phyloP scores from a whole-genome alignment of 2,329 filamentous ascomycete genomes.

The Paraphaeosphaeria sporulosa region DNA sequence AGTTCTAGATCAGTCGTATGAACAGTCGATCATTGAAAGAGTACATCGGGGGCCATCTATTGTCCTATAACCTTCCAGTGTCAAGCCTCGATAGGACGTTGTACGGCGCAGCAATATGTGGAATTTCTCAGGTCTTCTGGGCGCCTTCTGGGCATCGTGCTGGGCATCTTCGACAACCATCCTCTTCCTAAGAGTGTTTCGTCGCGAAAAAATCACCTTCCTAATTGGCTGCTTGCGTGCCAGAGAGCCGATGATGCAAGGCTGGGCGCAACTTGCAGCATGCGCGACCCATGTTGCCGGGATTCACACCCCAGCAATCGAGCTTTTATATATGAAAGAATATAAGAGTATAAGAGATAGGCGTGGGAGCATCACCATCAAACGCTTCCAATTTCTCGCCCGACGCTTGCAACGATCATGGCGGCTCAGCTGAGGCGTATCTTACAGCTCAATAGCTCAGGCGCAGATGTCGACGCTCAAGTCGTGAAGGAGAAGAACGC shows the following conservation, averaged over 20 bases:
- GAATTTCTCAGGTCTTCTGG: neutral
- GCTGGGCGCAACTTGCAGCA: conserved; percentile 15
- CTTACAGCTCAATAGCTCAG: conserved; percentile 25
- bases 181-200: neutral
- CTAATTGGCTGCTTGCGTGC: conserved; percentile 11
- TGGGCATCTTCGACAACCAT: conserved; percentile 2
- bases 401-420: conserved; percentile 1
- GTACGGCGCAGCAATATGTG: conserved; percentile 3
- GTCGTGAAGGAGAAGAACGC: conserved; percentile 35
- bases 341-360: conserved; percentile 4
- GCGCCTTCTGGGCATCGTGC: neutral
- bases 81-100: neutral
- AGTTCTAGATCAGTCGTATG: neutral
- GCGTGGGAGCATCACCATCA: neutral
- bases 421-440: conserved; percentile 24
- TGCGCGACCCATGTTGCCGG: conserved; percentile 5
- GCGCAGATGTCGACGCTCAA: conserved; percentile 21
- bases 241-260: conserved; percentile 17
- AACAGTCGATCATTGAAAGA: neutral
- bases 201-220: conserved; percentile 10
- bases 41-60: neutral
- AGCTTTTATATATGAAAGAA: conserved; percentile 4
- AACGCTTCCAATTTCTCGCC: neutral
- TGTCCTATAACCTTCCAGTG: conserved; percentile 1
- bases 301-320: neutral